These are phyloP conservation scores for Zymoseptoria ardabiliae DNA, from an alignment of 2,329 filamentous ascomycete species.

Conservation along the genomic window DNA sequence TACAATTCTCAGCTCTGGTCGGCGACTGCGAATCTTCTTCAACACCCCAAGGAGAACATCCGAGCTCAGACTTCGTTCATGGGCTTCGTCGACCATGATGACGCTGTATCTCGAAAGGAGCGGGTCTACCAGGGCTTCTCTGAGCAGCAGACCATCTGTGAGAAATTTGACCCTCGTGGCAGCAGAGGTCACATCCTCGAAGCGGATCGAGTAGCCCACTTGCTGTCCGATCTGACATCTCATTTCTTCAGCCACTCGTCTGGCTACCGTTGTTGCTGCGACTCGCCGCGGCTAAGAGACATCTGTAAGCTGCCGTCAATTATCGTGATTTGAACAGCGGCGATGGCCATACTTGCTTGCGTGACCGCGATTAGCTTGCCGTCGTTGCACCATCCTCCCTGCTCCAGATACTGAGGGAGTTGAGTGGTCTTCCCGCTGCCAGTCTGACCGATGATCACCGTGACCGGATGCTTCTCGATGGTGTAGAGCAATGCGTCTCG, in stretches of 20 bases:
- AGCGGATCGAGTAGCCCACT: slow-evolving; percentile 77
- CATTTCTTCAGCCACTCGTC: slow-evolving; percentile 83
- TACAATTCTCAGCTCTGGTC: slow-evolving; percentile 77
- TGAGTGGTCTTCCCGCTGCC: slow-evolving; percentile 95
- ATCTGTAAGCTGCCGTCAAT: slow-evolving; percentile 29
- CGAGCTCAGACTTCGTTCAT: slow-evolving; percentile 86
- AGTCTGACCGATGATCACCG: slow-evolving; percentile 86
- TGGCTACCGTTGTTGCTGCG: slow-evolving; percentile 81
- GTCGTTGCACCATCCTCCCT: slow-evolving; percentile 79
- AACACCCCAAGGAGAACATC: slow-evolving; percentile 83
- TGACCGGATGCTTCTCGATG: slow-evolving; percentile 75
- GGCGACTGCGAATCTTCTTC: slow-evolving; percentile 77
- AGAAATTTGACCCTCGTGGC: slow-evolving; percentile 88
- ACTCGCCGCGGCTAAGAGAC: slow-evolving; percentile 68
- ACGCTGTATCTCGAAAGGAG: slow-evolving; percentile 85
- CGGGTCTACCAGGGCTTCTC: slow-evolving; percentile 90
- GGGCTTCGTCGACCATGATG: slow-evolving; percentile 96
- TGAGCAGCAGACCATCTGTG: slow-evolving; percentile 83
- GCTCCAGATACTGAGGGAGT: slow-evolving; percentile 82
- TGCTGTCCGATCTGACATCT: slow-evolving; percentile 81
- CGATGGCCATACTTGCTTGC: slow-evolving; percentile 56
- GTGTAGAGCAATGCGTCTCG: slow-evolving; percentile 73
- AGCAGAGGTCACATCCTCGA: slow-evolving; percentile 85
- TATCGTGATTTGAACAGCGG: slow-evolving; percentile 4
- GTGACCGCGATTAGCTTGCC: slow-evolving; percentile 82